Evolutionary conservation across 2,329 filamentous ascomycete genomes (phyloP).

Genomic region (Fusarium decemcellulare): DNA sequence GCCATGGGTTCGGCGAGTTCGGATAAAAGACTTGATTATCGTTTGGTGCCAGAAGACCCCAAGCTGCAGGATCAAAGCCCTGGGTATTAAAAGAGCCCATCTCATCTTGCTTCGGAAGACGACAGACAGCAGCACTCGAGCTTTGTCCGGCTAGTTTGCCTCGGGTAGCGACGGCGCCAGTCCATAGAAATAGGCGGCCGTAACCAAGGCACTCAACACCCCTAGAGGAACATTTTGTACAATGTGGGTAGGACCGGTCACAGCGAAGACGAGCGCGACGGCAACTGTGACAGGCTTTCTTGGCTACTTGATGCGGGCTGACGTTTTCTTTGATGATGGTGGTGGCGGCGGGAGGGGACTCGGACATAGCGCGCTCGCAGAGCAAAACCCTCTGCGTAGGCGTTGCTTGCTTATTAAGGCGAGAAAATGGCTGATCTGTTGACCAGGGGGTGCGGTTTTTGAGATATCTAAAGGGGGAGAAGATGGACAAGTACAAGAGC

Average conservation of each 20-base stretch:
- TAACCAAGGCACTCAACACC: constrained; percentile 67
- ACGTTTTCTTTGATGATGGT: constrained; percentile 25
- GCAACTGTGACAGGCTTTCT: constrained; percentile 65
- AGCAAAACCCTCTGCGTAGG: background rate
- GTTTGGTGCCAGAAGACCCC: constrained; percentile 14
- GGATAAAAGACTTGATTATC: constrained; percentile 34
- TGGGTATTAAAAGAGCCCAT: constrained; percentile 24
- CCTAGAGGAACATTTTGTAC: constrained; percentile 63
- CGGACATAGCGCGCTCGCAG: constrained; percentile 30
- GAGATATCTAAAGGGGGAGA: constrained; percentile 2
- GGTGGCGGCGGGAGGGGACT: constrained; percentile 28
- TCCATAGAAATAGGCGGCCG: constrained; percentile 67
- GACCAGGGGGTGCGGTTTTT: constrained; percentile 6
- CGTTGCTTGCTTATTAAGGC: constrained; percentile 35
- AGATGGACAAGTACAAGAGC: constrained; percentile 1
- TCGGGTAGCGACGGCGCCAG: constrained; percentile 60
- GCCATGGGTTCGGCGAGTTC: constrained; percentile 25
- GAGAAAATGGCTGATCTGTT: background rate
- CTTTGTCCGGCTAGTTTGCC: constrained; percentile 58
- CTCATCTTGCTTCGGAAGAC: constrained; percentile 32
- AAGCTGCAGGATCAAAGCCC: constrained; percentile 15
- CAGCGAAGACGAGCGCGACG: constrained; percentile 66
- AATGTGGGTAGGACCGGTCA: constrained; percentile 64
- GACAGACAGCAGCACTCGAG: constrained; percentile 46
- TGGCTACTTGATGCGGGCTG: constrained; percentile 29